phyloP scores from a whole-genome alignment of 108 stramenopile species.

The Nitzschia putrida region DNA sequence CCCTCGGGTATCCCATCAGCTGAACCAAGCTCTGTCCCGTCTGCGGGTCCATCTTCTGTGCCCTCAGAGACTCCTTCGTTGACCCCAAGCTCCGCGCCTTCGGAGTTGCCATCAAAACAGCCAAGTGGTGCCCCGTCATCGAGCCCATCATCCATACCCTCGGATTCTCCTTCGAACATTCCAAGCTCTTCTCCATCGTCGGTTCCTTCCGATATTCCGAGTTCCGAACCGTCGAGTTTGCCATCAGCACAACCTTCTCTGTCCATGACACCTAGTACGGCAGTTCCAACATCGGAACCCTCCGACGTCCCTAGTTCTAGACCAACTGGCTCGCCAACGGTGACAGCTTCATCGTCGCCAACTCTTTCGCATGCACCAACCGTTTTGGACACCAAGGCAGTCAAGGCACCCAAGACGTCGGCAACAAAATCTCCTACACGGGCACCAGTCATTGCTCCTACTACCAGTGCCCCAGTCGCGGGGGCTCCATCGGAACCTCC shows the following conservation, averaged over 20 bases:
- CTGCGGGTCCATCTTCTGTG: background rate
- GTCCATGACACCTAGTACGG: too few relatives aligned
- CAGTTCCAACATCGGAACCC: background rate
- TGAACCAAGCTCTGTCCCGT: background rate
- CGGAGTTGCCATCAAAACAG: background rate
- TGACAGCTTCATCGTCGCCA: background rate
- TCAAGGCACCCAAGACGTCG: too few relatives aligned
- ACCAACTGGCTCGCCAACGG: background rate
- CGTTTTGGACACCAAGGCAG: too few relatives aligned
- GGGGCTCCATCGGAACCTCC: too few relatives aligned
- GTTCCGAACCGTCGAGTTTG: too few relatives aligned
- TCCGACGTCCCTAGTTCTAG: background rate
- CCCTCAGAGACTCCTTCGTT: constrained; percentile 7
- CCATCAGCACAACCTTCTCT: too few relatives aligned
- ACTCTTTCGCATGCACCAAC: too few relatives aligned
- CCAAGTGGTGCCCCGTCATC: background rate
- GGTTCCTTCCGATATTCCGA: background rate
- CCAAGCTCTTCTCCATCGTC: background rate
- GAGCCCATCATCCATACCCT: background rate
- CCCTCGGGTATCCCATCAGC: background rate
- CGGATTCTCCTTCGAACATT: background rate
- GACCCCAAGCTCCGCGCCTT: background rate
- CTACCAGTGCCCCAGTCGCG: too few relatives aligned
- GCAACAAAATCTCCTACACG: too few relatives aligned
- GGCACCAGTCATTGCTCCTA: too few relatives aligned